phyloP scores from a whole-genome alignment of 2,329 filamentous ascomycete genomes.

The Aspergillus hiratsukae region DNA sequence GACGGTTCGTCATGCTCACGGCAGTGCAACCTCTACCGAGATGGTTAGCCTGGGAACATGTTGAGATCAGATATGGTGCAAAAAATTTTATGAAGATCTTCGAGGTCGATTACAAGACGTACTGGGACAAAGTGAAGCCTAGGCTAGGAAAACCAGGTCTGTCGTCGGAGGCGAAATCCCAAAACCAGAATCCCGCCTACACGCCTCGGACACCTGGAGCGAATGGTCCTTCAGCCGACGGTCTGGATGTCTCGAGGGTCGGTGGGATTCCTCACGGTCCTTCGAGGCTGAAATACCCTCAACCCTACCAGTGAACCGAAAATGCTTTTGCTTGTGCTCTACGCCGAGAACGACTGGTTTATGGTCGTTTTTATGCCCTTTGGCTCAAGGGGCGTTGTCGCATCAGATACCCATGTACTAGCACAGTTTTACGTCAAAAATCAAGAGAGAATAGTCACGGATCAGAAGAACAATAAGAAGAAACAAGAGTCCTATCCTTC shows the following conservation, averaged over 20 bases:
- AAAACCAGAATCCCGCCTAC: conserved; percentile 4
- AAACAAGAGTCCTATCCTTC: not conserved
- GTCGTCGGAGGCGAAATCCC: not conserved
- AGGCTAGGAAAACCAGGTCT: not conserved
- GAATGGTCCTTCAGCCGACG: not conserved
- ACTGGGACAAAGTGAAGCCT: conserved; percentile 11
- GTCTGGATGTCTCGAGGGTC: not conserved
- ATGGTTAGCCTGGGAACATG: conserved; percentile 30
- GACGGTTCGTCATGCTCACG: conserved; percentile 30
- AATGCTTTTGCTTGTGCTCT: not conserved
- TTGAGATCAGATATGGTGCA: conserved; percentile 12
- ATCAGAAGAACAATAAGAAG: not conserved
- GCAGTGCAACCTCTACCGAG: conserved; percentile 16
- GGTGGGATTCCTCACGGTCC: not conserved
- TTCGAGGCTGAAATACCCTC: conserved; percentile 5
- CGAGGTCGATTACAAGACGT: conserved; percentile 8
- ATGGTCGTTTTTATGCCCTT: not conserved
- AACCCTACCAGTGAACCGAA: conserved; percentile 14
- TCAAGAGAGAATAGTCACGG: not conserved
- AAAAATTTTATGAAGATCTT: conserved; percentile 13
- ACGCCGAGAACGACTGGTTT: not conserved
- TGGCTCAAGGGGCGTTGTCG: not conserved
- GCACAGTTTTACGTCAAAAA: not conserved
- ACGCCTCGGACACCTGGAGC: conserved; percentile 13
- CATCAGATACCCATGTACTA: not conserved